Conservation (phyloP, 2,329 filamentous ascomycete genomes). For the Didymella pinodella region DNA sequence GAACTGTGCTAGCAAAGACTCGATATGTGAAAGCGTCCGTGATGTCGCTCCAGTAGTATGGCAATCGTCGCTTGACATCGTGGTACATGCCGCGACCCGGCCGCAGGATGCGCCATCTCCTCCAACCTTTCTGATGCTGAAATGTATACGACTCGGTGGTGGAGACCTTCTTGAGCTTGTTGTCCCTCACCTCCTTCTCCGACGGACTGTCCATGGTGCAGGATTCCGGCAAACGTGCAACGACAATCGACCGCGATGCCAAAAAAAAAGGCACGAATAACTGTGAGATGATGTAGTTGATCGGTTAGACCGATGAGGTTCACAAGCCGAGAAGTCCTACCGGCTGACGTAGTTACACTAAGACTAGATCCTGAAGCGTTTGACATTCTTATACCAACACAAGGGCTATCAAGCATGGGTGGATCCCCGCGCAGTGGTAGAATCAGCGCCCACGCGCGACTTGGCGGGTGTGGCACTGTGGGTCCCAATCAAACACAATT, state of each 20-base stretch:
- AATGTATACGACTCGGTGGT: slow-evolving; percentile 46
- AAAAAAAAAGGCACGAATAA: background rate
- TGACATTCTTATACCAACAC: slow-evolving; percentile 11
- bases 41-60: slow-evolving; percentile 65
- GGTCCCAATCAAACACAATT: slow-evolving; percentile 10
- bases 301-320: background rate
- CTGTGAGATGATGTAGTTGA: background rate
- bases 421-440: background rate
- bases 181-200: background rate
- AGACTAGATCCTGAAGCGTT: slow-evolving; percentile 6
- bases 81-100: slow-evolving; percentile 63
- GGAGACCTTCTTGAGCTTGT: slow-evolving; percentile 26
- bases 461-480: slow-evolving; percentile 10
- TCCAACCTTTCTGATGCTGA: slow-evolving; percentile 52
- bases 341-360: slow-evolving; percentile 12
- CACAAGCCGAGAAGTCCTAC: background rate
- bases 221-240: background rate
- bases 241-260: background rate
- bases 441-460: background rate
- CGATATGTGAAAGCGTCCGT: slow-evolving; percentile 64
- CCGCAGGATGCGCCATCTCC: slow-evolving; percentile 52
- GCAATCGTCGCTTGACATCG: slow-evolving; percentile 61
- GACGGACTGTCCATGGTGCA: slow-evolving; percentile 1
- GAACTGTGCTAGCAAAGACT: slow-evolving; percentile 62
- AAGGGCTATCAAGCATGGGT: background rate